Base-by-base conservation (phyloP, 768 basidiomycete species). In the Boletus subcaerulescens region DNA sequence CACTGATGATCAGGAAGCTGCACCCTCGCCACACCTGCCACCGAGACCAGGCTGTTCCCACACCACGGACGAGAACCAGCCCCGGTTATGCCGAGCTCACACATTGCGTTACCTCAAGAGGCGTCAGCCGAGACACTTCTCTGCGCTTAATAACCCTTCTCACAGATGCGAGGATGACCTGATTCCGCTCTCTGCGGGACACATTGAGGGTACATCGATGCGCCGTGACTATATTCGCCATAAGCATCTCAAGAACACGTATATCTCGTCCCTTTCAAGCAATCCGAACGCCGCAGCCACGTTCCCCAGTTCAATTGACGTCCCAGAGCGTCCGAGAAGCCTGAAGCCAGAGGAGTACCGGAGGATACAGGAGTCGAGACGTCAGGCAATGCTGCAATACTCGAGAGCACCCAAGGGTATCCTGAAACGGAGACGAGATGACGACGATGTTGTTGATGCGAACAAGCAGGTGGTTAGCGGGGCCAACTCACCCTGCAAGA, bases 351-450 rank as follows among this genome's bases (percentile, higher is more conserved):
- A 62, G 42, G 71, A 70, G 47, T 70, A 51, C 54, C 45, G 56
- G 39, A 56, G 44, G 36, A 60, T 70, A 56, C 56, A 67, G 24
- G 61, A 70, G 41, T 52, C 52, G 3, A 64, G 61, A 26, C 67
- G 60, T 20, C 66, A 70, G 60, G 71, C 69, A n/a, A 59, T 72
- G 50, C 7, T 56, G 14, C 57, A 65, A 3, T 65, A 45, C 42
- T 52, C 61, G 32, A 46, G 58, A 32, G 59, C 58, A 5, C 71
- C 70, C 45, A 59, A 59, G 39, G 65, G 67, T 7, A 66, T 71
- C 22, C 47, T 71, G 49, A 71, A 71, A 53, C 60, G 70, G 53
- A 48, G 49, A 48, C 57, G 71, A 44, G 69, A 57, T 1, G 69
- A 61, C 2, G 66, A 60, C 3, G 52, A 57, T 17, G 41, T 15